phyloP scores from a whole-genome alignment of 441 rosid genomes.

The Corymbia citriodora region DNA sequence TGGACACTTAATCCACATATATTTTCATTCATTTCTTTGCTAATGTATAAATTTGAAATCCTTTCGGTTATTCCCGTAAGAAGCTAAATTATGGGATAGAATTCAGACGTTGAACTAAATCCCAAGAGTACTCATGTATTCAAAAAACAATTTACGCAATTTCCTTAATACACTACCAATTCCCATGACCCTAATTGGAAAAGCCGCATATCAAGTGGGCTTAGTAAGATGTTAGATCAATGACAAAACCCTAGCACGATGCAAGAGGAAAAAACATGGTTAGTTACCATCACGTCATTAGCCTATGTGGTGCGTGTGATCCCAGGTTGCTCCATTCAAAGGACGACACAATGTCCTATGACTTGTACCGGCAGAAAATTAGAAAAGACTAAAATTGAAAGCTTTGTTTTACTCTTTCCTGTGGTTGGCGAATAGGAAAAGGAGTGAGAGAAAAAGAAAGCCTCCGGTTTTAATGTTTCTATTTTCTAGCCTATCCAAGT shows the following conservation, averaged over 20 bases:
- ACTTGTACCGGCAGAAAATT: no score
- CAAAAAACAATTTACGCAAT: not conserved
- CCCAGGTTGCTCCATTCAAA: no score
- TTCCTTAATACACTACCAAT: not conserved
- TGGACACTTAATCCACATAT: not conserved
- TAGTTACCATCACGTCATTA: fast-evolving
- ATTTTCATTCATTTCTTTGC: not conserved
- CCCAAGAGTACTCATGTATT: not conserved
- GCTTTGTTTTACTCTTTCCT: no score
- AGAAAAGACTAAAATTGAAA: no score
- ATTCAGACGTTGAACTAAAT: not conserved
- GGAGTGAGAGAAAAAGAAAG: no score
- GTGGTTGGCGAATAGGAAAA: no score
- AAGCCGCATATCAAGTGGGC: not conserved
- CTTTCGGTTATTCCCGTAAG: not conserved
- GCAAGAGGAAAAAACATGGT: no score
- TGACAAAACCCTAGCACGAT: not conserved
- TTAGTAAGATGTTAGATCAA: not conserved
- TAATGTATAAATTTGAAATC: not conserved
- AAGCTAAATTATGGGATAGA: not conserved
- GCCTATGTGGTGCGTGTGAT: fast-evolving
- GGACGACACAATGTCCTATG: no score
- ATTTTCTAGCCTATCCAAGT: no score
- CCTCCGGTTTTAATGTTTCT: no score
- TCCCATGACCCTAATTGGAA: not conserved